phyloP scores from a whole-genome alignment of 2,329 filamentous ascomycete species.

The Myotisia sp. region DNA sequence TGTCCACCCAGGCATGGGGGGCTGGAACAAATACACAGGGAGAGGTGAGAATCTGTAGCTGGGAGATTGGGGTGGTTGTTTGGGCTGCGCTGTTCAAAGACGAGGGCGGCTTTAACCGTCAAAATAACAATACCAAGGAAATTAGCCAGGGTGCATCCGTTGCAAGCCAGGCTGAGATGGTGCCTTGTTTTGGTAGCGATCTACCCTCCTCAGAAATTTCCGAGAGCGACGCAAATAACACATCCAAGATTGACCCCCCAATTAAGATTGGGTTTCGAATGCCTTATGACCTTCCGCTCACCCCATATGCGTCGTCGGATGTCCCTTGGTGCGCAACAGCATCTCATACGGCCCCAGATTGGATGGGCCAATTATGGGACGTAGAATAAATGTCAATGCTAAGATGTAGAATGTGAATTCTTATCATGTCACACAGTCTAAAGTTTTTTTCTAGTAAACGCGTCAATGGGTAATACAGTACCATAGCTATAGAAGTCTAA shows the following conservation, averaged over 20 bases:
- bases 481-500: no score
- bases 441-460: no score
- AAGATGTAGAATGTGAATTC: no score
- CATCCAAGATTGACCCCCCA: neutral
- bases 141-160: neutral
- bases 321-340: slow-evolving; percentile 63
- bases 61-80: slow-evolving; percentile 68
- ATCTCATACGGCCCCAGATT: slow-evolving; percentile 48
- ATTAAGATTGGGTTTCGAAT: slow-evolving; percentile 55
- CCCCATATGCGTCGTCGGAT: slow-evolving; percentile 48
- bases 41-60: slow-evolving; percentile 60
- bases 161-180: slow-evolving; percentile 40
- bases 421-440: no score
- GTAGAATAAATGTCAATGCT: neutral
- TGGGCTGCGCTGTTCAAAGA: slow-evolving; percentile 50
- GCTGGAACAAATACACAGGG: slow-evolving; percentile 51
- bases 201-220: slow-evolving; percentile 24
- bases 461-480: no score
- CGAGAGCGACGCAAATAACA: slow-evolving; percentile 1
- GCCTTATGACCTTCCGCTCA: slow-evolving; percentile 68
- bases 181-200: slow-evolving; percentile 53
- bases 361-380: slow-evolving; percentile 35
- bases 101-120: neutral
- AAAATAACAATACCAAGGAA: slow-evolving; percentile 9
- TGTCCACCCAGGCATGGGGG: slow-evolving; percentile 84